Base-by-base conservation (phyloP, 352 stramenopile genomes). In the Phytopythium chamaehyphon region DNA sequence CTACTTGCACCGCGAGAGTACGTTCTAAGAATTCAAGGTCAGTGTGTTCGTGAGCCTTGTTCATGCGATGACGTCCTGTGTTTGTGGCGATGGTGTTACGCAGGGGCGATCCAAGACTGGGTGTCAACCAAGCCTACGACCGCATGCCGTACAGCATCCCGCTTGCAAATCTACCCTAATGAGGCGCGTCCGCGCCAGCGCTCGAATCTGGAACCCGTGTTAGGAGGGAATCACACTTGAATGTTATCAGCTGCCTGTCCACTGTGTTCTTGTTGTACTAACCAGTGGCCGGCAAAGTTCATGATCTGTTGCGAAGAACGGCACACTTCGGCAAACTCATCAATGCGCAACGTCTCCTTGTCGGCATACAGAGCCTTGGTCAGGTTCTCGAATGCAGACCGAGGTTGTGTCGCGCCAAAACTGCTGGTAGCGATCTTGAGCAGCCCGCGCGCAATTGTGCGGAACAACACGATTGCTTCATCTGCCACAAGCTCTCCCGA, bases 81-180 rank as follows among this genome's bases (percentile, higher is more conserved):
- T 42, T 6, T 55, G 21, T 28, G 16, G 19, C 2, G 47, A 19
- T 2, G 16, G 7, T 14, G 19, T 24, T 38, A 5, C 61, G 11
- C 52, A 90, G 73, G 42, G 76, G 79, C 15, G 79, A 90, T 47
- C 74, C 73, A 8, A 76, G 79, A 3, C 55, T 90, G 38, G 78
- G 80, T 16, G 80, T 87, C 11, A 88, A 88, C 57, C 80, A 90
- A 54, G 61, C 74, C 48, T 88, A 90, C 59, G 75, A 88, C 47
- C 71, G 74, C 35, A 90, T 87, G 74, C 76, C 80, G 10, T 90
- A 87, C 68, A 87, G 67, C 55, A 80, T 90, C 44, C 80, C 76
- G 35, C 57, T 90, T 0, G 51, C 47, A n/a, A 85, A 88, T 51
- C 39, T 87, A 4, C 76, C 76, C 15, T 85, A 64, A n/a, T n/a